phyloP scores from a whole-genome alignment of 2,329 filamentous ascomycete species.

The Cladosporium velox region DNA sequence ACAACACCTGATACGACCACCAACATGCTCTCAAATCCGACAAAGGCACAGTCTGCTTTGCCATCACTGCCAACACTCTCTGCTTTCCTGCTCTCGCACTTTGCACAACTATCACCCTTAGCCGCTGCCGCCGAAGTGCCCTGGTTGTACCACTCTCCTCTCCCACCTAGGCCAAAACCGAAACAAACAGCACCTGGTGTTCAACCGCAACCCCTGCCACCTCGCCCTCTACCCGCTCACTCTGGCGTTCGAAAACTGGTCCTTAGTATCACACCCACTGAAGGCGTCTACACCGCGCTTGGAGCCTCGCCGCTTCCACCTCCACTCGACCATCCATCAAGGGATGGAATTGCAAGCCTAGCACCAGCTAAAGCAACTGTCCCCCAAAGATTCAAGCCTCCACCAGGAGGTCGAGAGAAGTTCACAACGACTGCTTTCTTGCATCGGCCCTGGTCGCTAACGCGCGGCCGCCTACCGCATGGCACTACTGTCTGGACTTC shows the following conservation, averaged over 20 bases:
- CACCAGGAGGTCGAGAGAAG: neutral
- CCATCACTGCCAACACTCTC: constrained; percentile 12
- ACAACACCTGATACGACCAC: neutral
- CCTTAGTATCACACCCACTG: constrained; percentile 16
- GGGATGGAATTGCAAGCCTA: neutral
- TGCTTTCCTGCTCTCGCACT: constrained; percentile 1
- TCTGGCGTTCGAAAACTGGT: neutral
- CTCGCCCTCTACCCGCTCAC: neutral
- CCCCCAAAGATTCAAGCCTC: neutral
- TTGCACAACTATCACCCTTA: constrained; percentile 2
- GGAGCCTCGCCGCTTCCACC: neutral
- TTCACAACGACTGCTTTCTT: constrained; percentile 7
- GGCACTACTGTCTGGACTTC: constrained; percentile 5
- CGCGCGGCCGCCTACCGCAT: constrained; percentile 1
- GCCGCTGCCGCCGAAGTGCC: constrained; percentile 2
- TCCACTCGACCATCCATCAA: neutral
- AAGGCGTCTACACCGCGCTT: constrained; percentile 9
- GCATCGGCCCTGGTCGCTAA: constrained; percentile 12
- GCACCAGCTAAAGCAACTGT: neutral
- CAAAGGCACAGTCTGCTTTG: neutral
- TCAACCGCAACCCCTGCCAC: neutral
- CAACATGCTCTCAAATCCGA: neutral
- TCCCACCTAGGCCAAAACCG: neutral
- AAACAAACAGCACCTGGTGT: neutral
- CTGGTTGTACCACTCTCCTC: constrained; percentile 16